Evolutionary conservation across 768 basidiomycete genomes (phyloP), one percentile per base, ranked within the genome.

Genomic region (Trametes cubensis): DNA sequence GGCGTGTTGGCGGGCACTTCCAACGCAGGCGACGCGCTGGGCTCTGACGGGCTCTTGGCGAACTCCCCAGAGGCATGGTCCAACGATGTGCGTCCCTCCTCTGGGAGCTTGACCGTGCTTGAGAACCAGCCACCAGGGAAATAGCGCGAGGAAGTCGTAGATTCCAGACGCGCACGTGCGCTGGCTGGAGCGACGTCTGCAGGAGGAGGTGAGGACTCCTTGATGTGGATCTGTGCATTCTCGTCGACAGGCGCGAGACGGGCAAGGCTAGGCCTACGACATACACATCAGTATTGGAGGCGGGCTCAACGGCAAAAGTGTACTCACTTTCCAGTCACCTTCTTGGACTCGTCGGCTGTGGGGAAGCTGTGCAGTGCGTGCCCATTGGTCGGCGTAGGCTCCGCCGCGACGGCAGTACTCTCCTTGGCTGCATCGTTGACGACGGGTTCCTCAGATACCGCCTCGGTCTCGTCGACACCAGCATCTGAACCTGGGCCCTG

Each of bases 121-220:
- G 71, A 73, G 69, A 74, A 73, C 83, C 83, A 84, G 1, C 79
- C 81, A 38, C 84, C 84, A 10, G 83, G 83, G 78, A 85, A 82
- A 73, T 81, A 80, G 49, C 80, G 76, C 14, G 82, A 83, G n/a
- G 84, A 84, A 3, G 82, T 74, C 0, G 81, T 80, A 11, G 84
- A 83, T 67, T 82, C 81, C n/a, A 79, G 74, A 51, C 82, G 73
- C 1, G 74, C 74, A 15, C 66, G 83, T 7, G 61, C 30, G 18
- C 62, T 64, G 0, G 62, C 49, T 18, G 67, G 62, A 21, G 70
- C 63, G 4, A 60, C 7, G 39, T 58, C 62, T 2, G 49, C 56
- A 20, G 62, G 20, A 17, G 53, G 53, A 26, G 62, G 52, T 38
- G 64, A 56, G 4, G 63, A 61, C 21, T 60, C 48, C 34, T 68